These are phyloP conservation scores for Cyclotella cryptica DNA, from an alignment of 108 stramenopile species.

Conservation along the genomic window DNA sequence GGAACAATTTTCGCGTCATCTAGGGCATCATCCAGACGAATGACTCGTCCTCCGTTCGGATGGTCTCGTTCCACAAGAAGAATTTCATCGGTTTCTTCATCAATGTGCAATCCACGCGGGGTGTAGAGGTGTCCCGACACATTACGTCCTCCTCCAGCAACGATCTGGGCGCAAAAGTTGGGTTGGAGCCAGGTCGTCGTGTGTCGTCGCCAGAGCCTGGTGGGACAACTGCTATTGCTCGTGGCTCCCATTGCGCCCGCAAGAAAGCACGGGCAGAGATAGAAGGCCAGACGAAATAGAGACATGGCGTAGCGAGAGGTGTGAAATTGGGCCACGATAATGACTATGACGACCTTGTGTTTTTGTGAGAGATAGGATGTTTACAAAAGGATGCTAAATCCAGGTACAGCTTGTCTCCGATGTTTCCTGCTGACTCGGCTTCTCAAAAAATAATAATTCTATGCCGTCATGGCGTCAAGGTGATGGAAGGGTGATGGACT, in stretches of 20 bases:
- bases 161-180: slow-evolving; percentile 31
- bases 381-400: too few relatives aligned
- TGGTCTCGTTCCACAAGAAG: slow-evolving; percentile 43
- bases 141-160: slow-evolving; percentile 10
- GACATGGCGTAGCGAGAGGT: too few relatives aligned
- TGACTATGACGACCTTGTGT: too few relatives aligned
- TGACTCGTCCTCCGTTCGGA: slow-evolving; percentile 30
- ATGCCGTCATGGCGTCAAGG: too few relatives aligned
- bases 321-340: not conserved
- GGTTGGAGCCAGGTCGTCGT: slow-evolving; percentile 38
- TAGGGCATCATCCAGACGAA: slow-evolving; percentile 28
- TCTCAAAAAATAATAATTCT: too few relatives aligned
- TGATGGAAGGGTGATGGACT: too few relatives aligned
- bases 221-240: not conserved
- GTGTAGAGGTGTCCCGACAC: slow-evolving; percentile 3
- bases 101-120: slow-evolving; percentile 48
- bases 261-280: not conserved
- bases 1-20: slow-evolving; percentile 5
- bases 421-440: too few relatives aligned
- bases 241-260: not conserved
- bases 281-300: not conserved
- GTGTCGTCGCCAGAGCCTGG: slow-evolving; percentile 16
- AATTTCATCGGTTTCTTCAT: slow-evolving; percentile 28
- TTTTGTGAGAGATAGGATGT: too few relatives aligned
- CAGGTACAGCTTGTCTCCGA: too few relatives aligned